These are phyloP conservation scores for Suhomyces wounanorum DNA, from an alignment of 1,139 yeast species.

Conservation along the genomic window DNA sequence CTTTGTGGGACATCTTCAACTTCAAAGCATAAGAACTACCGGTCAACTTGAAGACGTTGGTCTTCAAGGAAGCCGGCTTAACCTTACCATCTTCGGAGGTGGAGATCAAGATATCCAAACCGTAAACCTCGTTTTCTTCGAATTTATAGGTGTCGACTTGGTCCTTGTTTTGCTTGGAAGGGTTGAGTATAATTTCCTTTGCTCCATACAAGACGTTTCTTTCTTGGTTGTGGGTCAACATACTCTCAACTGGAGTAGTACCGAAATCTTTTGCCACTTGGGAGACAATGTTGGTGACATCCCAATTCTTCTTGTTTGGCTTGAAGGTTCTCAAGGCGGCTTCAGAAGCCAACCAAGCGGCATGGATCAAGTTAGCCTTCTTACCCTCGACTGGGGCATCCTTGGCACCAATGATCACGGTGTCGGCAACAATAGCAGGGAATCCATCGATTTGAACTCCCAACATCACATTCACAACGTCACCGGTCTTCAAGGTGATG, in stretches of 20 bases:
- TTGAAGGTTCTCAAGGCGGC: slow-evolving; percentile 74
- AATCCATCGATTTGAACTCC: slow-evolving; percentile 82
- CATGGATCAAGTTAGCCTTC: slow-evolving; percentile 68
- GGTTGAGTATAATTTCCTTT: slow-evolving; percentile 77
- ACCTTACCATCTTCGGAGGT: slow-evolving; percentile 73
- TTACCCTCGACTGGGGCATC: slow-evolving; percentile 52
- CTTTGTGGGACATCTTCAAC: slow-evolving; percentile 71
- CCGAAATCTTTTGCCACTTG: slow-evolving; percentile 64
- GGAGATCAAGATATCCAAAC: slow-evolving; percentile 70
- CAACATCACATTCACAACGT: slow-evolving; percentile 71
- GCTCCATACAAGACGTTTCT: slow-evolving; percentile 73
- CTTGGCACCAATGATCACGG: slow-evolving; percentile 52
- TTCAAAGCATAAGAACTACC: slow-evolving; percentile 70
- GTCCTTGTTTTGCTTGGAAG: slow-evolving; percentile 64
- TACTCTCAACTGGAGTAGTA: slow-evolving; percentile 69
- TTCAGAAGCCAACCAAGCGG: slow-evolving; percentile 78
- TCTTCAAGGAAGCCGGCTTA: slow-evolving; percentile 58
- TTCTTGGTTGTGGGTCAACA: slow-evolving; percentile 74
- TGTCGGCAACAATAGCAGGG: slow-evolving; percentile 72
- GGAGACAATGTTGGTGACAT: slow-evolving; percentile 68
- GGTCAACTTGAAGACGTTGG: slow-evolving; percentile 74
- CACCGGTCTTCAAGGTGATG: slow-evolving; percentile 62
- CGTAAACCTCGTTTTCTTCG: slow-evolving; percentile 78
- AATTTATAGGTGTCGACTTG: slow-evolving; percentile 67
- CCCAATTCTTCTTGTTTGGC: slow-evolving; percentile 75